These are phyloP conservation scores for Polygonum aviculare DNA, from an alignment of 148 eudicot species.

Conservation along the genomic window DNA sequence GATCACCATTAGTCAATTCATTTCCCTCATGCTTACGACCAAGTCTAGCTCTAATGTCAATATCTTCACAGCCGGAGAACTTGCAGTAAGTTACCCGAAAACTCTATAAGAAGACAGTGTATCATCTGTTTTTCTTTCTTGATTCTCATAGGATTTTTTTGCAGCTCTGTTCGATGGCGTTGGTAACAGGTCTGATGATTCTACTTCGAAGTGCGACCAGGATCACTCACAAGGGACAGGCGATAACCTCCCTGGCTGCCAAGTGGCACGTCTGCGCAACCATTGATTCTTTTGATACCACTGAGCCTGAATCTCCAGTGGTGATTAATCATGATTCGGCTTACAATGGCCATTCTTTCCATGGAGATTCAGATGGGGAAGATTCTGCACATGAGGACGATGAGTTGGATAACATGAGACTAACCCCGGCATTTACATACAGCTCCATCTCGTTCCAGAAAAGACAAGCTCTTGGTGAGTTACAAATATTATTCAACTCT, in stretches of 20 bases:
- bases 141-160: not conserved
- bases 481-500: not conserved
- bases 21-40: constrained; percentile 55
- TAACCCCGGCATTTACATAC: constrained; percentile 2
- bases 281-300: constrained; percentile 43
- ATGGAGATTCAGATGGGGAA: not conserved
- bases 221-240: constrained; percentile 93
- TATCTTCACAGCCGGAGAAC: constrained; percentile 65
- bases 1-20: constrained; percentile 63
- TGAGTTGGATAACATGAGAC: constrained; percentile 11
- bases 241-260: constrained; percentile 76
- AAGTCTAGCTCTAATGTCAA: constrained; percentile 39
- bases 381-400: constrained; percentile 11
- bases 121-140: not conserved
- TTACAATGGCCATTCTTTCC: constrained; percentile 9
- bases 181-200: constrained; percentile 68
- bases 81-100: constrained; percentile 47
- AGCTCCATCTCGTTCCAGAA: constrained; percentile 15
- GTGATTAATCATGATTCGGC: not conserved
- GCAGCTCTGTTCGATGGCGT: constrained; percentile 71
- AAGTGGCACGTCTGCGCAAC: constrained; percentile 95
- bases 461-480: constrained; percentile 14
- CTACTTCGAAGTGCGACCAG: constrained; percentile 73
- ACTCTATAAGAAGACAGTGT: not conserved
- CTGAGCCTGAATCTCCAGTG: constrained; percentile 44